These are phyloP conservation scores for Aspergillus japonicus DNA, from an alignment of 2,329 filamentous ascomycete genomes.

Conservation along the genomic window DNA sequence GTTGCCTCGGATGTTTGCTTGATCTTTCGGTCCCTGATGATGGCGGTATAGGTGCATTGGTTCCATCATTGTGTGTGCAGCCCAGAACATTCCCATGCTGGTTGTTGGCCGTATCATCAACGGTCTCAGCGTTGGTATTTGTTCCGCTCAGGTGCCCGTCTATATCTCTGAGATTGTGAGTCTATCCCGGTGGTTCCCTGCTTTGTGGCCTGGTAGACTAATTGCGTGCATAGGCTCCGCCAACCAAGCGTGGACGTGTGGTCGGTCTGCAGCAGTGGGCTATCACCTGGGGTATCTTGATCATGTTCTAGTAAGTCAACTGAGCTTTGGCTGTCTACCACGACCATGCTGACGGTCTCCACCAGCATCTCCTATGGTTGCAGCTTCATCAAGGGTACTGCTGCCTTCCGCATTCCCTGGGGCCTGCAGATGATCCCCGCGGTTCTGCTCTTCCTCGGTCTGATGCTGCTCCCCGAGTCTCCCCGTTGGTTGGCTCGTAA, in stretches of 20 bases:
- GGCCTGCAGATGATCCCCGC: conserved; percentile 64
- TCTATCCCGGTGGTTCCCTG: conserved; percentile 58
- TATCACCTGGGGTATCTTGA: conserved; percentile 69
- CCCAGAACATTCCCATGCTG: conserved; percentile 69
- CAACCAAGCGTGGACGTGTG: conserved; percentile 57
- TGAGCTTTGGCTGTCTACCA: conserved; percentile 48
- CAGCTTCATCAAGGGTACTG: conserved; percentile 57
- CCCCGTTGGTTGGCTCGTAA: conserved; percentile 64
- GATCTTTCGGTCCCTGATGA: background rate
- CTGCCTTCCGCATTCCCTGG: conserved; percentile 65
- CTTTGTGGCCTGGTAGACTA: conserved; percentile 43
- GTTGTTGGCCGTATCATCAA: conserved; percentile 69
- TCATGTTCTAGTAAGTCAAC: conserved; percentile 64
- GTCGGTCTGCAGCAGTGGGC: conserved; percentile 73
- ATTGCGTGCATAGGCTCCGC: conserved; percentile 50
- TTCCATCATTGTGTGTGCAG: conserved; percentile 60
- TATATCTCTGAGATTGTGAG: conserved; percentile 65
- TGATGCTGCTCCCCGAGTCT: conserved; percentile 55
- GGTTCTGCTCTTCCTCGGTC: conserved; percentile 57
- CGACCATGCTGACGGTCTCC: background rate
- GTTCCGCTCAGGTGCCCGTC: conserved; percentile 68
- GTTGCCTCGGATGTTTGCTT: conserved; percentile 4
- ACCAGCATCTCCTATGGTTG: conserved; percentile 58
- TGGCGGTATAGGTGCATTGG: conserved; percentile 48
- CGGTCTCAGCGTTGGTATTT: conserved; percentile 72